phyloP scores from a whole-genome alignment of 2,329 filamentous ascomycete species.

The Pseudogymnoascus destructans region DNA sequence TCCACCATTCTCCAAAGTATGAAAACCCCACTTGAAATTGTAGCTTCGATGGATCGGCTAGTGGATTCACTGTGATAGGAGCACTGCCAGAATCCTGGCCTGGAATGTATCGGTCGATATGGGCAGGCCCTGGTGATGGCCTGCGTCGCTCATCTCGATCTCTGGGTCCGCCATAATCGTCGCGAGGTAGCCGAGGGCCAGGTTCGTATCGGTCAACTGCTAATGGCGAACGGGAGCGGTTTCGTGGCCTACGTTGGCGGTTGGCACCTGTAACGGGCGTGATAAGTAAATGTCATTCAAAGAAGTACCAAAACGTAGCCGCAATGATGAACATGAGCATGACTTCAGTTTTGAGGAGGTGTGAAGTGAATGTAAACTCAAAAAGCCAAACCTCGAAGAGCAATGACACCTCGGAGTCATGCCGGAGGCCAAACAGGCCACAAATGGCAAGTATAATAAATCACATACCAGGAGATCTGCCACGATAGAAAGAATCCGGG shows the following conservation, averaged over 20 bases:
- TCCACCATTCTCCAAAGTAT: constrained; percentile 80
- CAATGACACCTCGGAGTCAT: not conserved
- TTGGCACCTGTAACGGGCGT: constrained; percentile 37
- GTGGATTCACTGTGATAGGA: constrained; percentile 46
- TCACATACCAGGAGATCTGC: constrained; percentile 56
- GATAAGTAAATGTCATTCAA: constrained; percentile 15
- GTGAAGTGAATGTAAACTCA: constrained; percentile 5
- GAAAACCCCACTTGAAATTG: constrained; percentile 76
- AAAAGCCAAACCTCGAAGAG: not conserved
- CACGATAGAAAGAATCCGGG: constrained; percentile 49
- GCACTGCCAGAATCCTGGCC: constrained; percentile 46
- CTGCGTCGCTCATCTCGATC: constrained; percentile 41
- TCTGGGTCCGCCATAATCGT: constrained; percentile 47
- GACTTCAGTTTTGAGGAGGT: not conserved
- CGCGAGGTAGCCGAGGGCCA: constrained; percentile 43
- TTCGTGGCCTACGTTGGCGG: constrained; percentile 38
- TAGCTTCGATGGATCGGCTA: constrained; percentile 58
- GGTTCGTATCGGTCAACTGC: constrained; percentile 68
- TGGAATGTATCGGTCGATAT: constrained; percentile 76
- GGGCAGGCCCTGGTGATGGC: constrained; percentile 45
- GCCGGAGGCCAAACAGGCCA: not conserved
- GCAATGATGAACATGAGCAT: not conserved
- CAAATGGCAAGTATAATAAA: not conserved
- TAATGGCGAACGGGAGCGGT: constrained; percentile 55
- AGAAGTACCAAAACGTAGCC: not conserved